Evolutionary conservation across 2,329 filamentous ascomycete genomes (phyloP), one percentile per base, ranked within the genome.

Genomic region (Berkeleyomyces rouxiae): DNA sequence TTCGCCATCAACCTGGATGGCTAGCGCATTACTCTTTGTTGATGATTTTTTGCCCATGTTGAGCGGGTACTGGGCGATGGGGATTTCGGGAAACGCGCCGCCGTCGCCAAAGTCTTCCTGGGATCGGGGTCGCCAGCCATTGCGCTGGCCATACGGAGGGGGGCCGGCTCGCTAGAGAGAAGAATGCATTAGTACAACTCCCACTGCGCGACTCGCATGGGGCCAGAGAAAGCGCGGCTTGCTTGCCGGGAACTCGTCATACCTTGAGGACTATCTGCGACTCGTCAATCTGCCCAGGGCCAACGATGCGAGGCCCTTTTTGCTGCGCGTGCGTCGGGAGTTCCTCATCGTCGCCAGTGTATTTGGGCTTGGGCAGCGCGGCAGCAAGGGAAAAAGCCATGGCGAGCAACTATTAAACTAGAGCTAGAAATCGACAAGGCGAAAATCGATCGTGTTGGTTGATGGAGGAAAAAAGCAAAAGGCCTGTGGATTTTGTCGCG

Each of bases 81-180:
- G 85, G 37, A 96, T 85, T 74, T 97, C 92, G 44, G 93, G 93
- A 71, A 96, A 99, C 61, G 92, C 90, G 69, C 93, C 93, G 67
- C 93, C 93, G 78, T 97, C 91, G 69, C 89, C 91, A 75, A 91
- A 99, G 73, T 99, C 93, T 71, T 96, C 91, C 66, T 87, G 83
- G 47, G 81, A 81, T 70, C 92, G 86, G 40, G 93, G 93, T 67
- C 93, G 84, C 93, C 93, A 99, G 81, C 88, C 88, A 72, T 83
- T 75, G 70, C 93, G 86, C 72, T 90, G 85, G 59, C 89, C 89
- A 69, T 97, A 99, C 0, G 90, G 79, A 7, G 93, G 93, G 64
- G 91, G 90, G 16, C 91, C 91, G 63, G 82, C 81, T 76, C 85
- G 86, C 82, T 87, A 74, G 16, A 66, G 4, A 23, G 4, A 46